Base-by-base conservation (phyloP, 345 rosid genomes). In the Rubroshorea leprosula region DNA sequence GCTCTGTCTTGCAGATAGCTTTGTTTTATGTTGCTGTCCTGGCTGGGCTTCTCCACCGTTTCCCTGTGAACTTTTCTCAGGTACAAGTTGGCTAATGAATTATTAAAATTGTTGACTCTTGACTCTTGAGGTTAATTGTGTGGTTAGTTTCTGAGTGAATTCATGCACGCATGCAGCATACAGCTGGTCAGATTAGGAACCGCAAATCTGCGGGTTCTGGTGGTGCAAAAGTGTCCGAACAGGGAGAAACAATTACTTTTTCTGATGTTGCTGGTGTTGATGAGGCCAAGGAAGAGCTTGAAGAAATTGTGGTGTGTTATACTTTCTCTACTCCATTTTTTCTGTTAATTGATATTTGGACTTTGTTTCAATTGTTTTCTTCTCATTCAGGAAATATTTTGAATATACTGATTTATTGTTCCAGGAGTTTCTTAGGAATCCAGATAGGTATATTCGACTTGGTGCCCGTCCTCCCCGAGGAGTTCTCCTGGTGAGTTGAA, bases 381-480 rank as follows among this genome's bases (percentile, higher is more conserved):
- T 26, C 59, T 50, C 21, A 51, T 53, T 72, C 66, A 27, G 61
- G 58, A 60, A 50, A 57, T 70, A 58, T 22, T 61, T 54, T 53
- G 68, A 62, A 53, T 29, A 29, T 26, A 48, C 50, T 72, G 64
- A 51, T 64, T 65, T 67, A 24, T 65, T 52, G 51, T 35, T 26
- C 20, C 83, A 90, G 97, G 97, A 93, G 72, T 93, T 93, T 76
- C 91, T 93, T 24, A 87, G 86, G 78, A 93, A 85, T 68, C 97
- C 97, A 27, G 96, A 93, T 46, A 82, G 60, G 74, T 93, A 93
- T 45, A 56, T 70, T 27, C 79, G 92, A 41, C 74, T 90, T 46
- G 99, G 99, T 64, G 97, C 99, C 29, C 95, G 99, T 58, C 99
- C 97, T 71, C 99, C 97, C 24, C 88, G 91, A 55, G 97, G 97